Evolutionary conservation across 495 filamentous ascomycete genomes (phyloP).

Genomic region (Neurospora sp.): DNA sequence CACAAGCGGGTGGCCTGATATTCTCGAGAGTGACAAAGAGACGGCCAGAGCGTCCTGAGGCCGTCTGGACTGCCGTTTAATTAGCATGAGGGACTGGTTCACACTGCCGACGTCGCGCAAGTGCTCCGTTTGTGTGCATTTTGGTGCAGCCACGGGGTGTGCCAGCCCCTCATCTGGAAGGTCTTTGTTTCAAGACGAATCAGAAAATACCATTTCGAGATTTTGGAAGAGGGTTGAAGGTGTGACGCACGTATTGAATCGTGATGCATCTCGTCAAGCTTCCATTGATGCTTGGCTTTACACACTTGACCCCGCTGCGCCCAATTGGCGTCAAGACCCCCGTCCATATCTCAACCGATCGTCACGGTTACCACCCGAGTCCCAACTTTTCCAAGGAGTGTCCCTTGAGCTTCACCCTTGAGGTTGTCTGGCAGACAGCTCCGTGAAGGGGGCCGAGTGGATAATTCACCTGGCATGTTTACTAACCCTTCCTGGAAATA

Average conservation of each 20-base stretch:
- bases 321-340: neutral
- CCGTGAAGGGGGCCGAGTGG: neutral
- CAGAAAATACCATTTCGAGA: neutral
- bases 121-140: neutral
- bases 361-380: neutral
- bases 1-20: neutral
- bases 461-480: neutral
- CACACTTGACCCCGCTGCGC: neutral
- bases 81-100: neutral
- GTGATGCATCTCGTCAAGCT: neutral
- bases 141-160: neutral
- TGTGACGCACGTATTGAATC: constrained; percentile 10
- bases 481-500: neutral
- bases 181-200: neutral
- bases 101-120: neutral
- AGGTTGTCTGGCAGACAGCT: neutral
- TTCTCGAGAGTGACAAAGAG: neutral
- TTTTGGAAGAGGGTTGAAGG: neutral
- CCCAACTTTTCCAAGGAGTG: neutral
- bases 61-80: neutral
- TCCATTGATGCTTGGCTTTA: neutral
- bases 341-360: constrained; percentile 2
- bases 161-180: neutral
- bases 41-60: neutral
- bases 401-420: neutral